Conservation (phyloP, 345 rosid genomes). For the Chamaenerion angustifolium region DNA sequence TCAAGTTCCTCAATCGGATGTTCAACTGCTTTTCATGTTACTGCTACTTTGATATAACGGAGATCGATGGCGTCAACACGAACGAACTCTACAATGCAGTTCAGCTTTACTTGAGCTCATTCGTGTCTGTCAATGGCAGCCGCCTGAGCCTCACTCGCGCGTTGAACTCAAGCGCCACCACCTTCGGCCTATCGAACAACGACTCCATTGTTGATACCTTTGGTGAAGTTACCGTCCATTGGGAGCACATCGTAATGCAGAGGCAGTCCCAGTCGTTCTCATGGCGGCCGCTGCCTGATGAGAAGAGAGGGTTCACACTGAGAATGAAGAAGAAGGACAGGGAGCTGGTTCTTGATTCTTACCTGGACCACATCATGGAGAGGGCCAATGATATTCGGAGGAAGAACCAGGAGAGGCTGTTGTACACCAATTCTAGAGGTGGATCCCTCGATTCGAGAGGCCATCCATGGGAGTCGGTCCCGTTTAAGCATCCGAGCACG, state of each 20-base stretch:
- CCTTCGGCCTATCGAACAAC: conserved; percentile 75
- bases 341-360: conserved; percentile 36
- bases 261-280: conserved; percentile 66
- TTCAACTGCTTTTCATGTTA: conserved; percentile 44
- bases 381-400: conserved; percentile 64
- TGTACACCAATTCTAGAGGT: conserved; percentile 79
- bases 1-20: conserved; percentile 40
- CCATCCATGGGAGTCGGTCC: conserved; percentile 94
- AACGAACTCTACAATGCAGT: conserved; percentile 99
- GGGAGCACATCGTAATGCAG: conserved; percentile 91
- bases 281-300: conserved; percentile 93
- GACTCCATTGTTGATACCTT: conserved; percentile 62
- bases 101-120: conserved; percentile 81
- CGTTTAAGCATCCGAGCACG: conserved; percentile 91
- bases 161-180: conserved; percentile 71
- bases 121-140: conserved; percentile 56
- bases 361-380: conserved; percentile 72
- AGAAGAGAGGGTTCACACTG: conserved; percentile 81
- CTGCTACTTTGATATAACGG: conserved; percentile 87
- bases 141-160: conserved; percentile 81
- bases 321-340: conserved; percentile 60
- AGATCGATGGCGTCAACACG: conserved; percentile 94
- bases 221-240: conserved; percentile 40
- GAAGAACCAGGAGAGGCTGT: conserved; percentile 51
- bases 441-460: conserved; percentile 84